phyloP scores from a whole-genome alignment of 2,329 filamentous ascomycete species.

The Exophiala sideris region DNA sequence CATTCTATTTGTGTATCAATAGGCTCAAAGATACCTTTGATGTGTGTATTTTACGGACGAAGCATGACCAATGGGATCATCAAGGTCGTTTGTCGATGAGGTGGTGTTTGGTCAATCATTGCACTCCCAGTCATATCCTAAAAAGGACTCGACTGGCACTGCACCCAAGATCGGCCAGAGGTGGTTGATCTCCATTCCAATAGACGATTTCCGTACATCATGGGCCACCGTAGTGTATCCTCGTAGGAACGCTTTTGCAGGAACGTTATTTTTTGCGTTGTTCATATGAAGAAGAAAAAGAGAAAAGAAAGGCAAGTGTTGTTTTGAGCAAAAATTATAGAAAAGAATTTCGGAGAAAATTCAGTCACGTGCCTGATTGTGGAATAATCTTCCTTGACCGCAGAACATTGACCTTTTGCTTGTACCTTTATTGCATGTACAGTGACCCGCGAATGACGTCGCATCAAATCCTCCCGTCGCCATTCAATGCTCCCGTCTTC shows the following conservation, averaged over 20 bases:
- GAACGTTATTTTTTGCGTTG: conserved; percentile 33
- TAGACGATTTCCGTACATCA: conserved; percentile 33
- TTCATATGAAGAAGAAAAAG: conserved; percentile 27
- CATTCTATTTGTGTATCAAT: not conserved
- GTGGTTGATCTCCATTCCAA: conserved; percentile 30
- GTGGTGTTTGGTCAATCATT: conserved; percentile 31
- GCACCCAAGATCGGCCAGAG: conserved; percentile 31
- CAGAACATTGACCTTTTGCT: too few relatives aligned
- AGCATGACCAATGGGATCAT: not conserved
- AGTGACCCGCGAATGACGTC: conserved; percentile 6
- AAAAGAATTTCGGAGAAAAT: conserved; percentile 8
- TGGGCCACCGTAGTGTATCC: conserved; percentile 26
- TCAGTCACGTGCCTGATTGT: conserved; percentile 8
- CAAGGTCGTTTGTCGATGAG: not conserved
- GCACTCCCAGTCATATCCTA: conserved; percentile 28
- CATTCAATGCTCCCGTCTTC: too few relatives aligned
- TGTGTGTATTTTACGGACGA: not conserved
- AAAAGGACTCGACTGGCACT: conserved; percentile 26
- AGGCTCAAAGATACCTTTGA: not conserved
- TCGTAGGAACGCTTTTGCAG: conserved; percentile 33
- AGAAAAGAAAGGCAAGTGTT: conserved; percentile 8
- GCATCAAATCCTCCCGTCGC: not conserved
- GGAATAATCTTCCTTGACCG: not conserved
- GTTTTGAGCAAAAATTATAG: not conserved
- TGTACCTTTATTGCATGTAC: too few relatives aligned